These are phyloP conservation scores for Peziza echinospora DNA, from an alignment of 495 filamentous ascomycete species.

Conservation along the genomic window DNA sequence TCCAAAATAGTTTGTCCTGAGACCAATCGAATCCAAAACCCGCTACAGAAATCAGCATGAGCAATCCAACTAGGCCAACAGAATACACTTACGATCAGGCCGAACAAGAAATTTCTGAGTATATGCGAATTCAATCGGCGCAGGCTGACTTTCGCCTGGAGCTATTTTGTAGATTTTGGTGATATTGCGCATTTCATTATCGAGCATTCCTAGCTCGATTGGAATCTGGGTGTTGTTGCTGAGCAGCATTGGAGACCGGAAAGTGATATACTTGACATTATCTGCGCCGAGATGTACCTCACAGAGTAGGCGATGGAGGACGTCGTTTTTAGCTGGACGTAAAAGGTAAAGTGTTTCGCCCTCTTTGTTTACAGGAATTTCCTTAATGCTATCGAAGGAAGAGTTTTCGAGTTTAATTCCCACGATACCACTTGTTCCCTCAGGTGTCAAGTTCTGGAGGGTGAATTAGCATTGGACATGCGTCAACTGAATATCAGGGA, in stretches of 20 bases:
- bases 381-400: slow-evolving; percentile 72
- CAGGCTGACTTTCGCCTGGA: slow-evolving; percentile 74
- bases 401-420: slow-evolving; percentile 74
- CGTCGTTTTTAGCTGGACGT: slow-evolving; percentile 56
- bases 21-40: slow-evolving; percentile 96
- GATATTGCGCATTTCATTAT: slow-evolving; percentile 66
- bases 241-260: slow-evolving; percentile 84
- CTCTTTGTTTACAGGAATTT: slow-evolving; percentile 79
- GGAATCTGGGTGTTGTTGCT: slow-evolving; percentile 97
- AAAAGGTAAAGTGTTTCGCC: slow-evolving; percentile 77
- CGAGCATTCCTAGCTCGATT: slow-evolving; percentile 82
- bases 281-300: slow-evolving; percentile 76
- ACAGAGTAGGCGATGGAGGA: slow-evolving; percentile 74
- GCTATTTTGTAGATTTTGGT: slow-evolving; percentile 95
- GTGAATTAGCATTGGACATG: too few relatives aligned
- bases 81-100: slow-evolving; percentile 42
- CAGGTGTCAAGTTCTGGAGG: slow-evolving; percentile 45
- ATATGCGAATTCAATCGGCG: slow-evolving; percentile 79
- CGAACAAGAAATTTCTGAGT: slow-evolving; percentile 76
- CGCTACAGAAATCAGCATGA: slow-evolving; percentile 7
- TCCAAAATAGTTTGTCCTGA: slow-evolving; percentile 72
- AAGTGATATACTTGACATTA: slow-evolving; percentile 94
- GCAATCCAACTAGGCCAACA: neutral
- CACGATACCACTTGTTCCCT: slow-evolving; percentile 54
- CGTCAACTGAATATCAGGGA: too few relatives aligned